Evolutionary conservation across 2,329 filamentous ascomycete genomes (phyloP).

Genomic region (Diaporthe batatas): DNA sequence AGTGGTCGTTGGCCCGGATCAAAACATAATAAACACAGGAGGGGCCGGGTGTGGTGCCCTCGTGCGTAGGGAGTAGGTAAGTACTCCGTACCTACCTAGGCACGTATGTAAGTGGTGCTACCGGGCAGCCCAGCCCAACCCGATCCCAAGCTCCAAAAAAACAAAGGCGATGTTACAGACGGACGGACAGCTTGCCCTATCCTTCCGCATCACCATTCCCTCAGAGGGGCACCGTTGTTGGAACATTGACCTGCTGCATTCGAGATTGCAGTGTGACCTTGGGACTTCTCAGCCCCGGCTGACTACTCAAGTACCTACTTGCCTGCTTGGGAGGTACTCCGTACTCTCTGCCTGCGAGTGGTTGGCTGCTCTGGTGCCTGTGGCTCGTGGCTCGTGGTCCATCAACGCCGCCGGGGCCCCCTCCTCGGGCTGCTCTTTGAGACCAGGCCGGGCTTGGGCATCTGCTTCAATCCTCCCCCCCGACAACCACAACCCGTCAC

Average conservation of each 20-base stretch:
- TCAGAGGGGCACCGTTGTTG: background rate
- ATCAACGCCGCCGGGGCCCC: slow-evolving; percentile 19
- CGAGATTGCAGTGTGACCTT: slow-evolving; percentile 27
- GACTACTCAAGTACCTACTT: too few species aligned
- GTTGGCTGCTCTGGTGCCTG: slow-evolving; percentile 10
- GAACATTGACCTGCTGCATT: slow-evolving; percentile 10
- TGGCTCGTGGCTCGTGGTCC: slow-evolving; percentile 8
- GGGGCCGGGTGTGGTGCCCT: background rate
- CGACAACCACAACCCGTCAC: slow-evolving; percentile 28
- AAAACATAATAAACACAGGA: slow-evolving; percentile 36
- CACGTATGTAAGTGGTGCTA: slow-evolving; percentile 16
- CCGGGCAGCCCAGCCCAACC: slow-evolving; percentile 7
- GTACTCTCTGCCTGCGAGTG: slow-evolving; percentile 17
- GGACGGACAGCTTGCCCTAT: slow-evolving; percentile 17
- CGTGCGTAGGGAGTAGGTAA: too few species aligned
- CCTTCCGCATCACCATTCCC: slow-evolving; percentile 13
- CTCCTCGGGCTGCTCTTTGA: slow-evolving; percentile 35
- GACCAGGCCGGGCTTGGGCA: slow-evolving; percentile 30
- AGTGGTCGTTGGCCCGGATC: slow-evolving; percentile 12
- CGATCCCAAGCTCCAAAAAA: slow-evolving; percentile 8
- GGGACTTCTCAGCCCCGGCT: background rate
- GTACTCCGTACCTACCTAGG: too few species aligned
- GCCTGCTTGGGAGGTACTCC: too few species aligned
- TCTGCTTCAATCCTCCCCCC: background rate
- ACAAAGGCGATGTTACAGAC: slow-evolving; percentile 20